Base-by-base conservation (phyloP, 2,329 filamentous ascomycete species). In the Apiospora arundinis region DNA sequence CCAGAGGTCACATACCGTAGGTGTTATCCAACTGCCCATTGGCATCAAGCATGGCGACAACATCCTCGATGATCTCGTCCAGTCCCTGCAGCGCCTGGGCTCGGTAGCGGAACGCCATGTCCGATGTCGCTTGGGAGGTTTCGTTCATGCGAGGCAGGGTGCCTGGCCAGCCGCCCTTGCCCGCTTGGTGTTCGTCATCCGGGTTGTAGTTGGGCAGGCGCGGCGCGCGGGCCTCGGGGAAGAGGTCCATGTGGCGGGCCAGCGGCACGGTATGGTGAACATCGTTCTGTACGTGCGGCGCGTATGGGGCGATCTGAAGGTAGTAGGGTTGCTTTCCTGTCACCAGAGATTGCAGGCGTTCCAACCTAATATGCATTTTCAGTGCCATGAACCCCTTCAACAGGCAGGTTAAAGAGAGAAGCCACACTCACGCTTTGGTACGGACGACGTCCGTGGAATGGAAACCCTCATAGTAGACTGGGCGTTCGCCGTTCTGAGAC, bases 141-240 rank as follows among this genome's bases (percentile, higher is more conserved):
- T 82, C 78, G 14, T 78, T 84, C 60, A 84, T 80, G 69, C 81
- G 77, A 0, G 80, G 74, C 5, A 87, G 80, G 2, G 80, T 76
- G 23, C 49, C 49, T 4, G 49, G 49, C 49, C 49, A 56, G 12
- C 49, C 49, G 49, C 49, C 23, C 49, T 56, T 28, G 49, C 12
- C 25, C 1, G 79, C 78, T 18, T 88, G 79, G 21, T 49, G 46
- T 7, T n/a, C 46, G 46, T 49, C 21, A 21, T 49, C 46, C 0
- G 91, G 91, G 75, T 93, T 93, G 80, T 93, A 93, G 76, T 89
- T 88, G 0, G 84, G 81, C 0, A 85, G 89, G 12, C 91, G 82
- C 0, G 92, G 91, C 0, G 92, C 86, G 25, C 83, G 85, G 0
- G 84, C 85, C 67, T 88, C 85, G 6, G 84, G 78, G 77, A 93